phyloP scores from a whole-genome alignment of 2,329 filamentous ascomycete species.

The Ophiostoma sp. region DNA sequence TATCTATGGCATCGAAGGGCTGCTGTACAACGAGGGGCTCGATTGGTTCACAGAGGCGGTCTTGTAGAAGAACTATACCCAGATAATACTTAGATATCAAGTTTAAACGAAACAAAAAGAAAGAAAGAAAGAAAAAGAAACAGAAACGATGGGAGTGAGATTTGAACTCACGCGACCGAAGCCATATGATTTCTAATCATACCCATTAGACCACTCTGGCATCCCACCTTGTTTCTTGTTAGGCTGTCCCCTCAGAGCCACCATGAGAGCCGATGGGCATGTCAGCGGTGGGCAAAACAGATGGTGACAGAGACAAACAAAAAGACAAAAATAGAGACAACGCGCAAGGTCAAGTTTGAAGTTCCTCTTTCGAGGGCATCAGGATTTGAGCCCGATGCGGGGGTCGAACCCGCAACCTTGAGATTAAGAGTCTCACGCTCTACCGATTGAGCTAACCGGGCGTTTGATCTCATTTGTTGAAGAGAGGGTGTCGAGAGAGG shows the following conservation, averaged over 20 bases:
- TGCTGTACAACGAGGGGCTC: constrained; percentile 17
- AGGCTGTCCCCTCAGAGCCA: background rate
- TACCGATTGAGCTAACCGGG: constrained; percentile 65
- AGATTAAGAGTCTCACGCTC: constrained; percentile 65
- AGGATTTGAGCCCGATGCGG: constrained; percentile 44
- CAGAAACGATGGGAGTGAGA: constrained; percentile 2
- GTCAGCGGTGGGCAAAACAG: background rate
- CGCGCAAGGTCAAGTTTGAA: constrained; percentile 11
- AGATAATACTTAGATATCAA: background rate
- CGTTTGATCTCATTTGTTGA: constrained; percentile 29
- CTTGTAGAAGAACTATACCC: too few relatives aligned
- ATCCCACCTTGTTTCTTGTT: background rate
- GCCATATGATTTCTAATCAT: constrained; percentile 11
- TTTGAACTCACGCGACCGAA: constrained; percentile 10
- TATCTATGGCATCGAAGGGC: constrained; percentile 20
- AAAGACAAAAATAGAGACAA: background rate
- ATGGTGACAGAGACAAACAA: background rate
- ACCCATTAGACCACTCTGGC: constrained; percentile 9
- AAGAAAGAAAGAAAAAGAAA: background rate
- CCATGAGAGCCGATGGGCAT: background rate
- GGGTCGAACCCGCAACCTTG: constrained; percentile 39
- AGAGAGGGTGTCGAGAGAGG: background rate
- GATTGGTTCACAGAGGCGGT: constrained; percentile 10
- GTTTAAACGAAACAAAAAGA: background rate
- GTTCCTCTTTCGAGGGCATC: constrained; percentile 28